Percentiles rank a stretch among this genome's conserved stretches.
These are phyloP conservation scores for Aurantiochytrium sp. DNA, from an alignment of 108 stramenopile species.

Conservation along the genomic window DNA sequence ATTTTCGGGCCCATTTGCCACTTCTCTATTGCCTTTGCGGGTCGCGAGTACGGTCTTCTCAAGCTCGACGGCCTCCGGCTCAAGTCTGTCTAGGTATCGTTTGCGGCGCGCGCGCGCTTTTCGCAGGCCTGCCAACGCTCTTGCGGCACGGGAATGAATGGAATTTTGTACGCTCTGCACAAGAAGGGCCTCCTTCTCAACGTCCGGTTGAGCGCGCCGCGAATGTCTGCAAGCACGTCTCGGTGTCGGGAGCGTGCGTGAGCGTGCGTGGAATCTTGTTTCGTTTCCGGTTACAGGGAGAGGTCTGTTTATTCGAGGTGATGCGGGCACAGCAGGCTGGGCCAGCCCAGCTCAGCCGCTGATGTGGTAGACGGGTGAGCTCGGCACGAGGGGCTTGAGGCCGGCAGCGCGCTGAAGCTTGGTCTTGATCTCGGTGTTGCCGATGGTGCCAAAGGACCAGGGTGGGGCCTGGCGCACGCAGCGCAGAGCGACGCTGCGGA, in stretches of 20 bases:
- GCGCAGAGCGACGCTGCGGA: neutral
- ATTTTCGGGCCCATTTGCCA: constrained; percentile 24
- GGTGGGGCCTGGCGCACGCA: constrained; percentile 8
- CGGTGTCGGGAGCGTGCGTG: too few relatives aligned
- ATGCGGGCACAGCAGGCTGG: too few relatives aligned
- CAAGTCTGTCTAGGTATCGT: neutral
- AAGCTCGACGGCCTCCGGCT: neutral
- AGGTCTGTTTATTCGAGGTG: too few relatives aligned
- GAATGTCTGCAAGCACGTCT: too few relatives aligned
- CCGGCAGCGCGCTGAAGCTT: neutral
- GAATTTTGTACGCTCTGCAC: too few relatives aligned
- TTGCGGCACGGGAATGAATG: too few relatives aligned
- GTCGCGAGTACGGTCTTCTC: constrained; percentile 5
- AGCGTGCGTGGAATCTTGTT: too few relatives aligned
- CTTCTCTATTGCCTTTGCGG: neutral
- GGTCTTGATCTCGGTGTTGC: constrained; percentile 7
- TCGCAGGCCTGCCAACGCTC: too few relatives aligned
- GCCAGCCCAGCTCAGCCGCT: neutral
- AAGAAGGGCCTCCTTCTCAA: too few relatives aligned
- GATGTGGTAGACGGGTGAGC: neutral
- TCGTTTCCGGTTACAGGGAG: too few relatives aligned
- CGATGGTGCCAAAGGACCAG: constrained; percentile 25
- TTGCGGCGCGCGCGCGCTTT: too few relatives aligned
- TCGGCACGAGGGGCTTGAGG: neutral
- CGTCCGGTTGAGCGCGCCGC: too few relatives aligned